phyloP scores from a whole-genome alignment of 2,329 filamentous ascomycete species.

The Westerdykella aurantiaca region DNA sequence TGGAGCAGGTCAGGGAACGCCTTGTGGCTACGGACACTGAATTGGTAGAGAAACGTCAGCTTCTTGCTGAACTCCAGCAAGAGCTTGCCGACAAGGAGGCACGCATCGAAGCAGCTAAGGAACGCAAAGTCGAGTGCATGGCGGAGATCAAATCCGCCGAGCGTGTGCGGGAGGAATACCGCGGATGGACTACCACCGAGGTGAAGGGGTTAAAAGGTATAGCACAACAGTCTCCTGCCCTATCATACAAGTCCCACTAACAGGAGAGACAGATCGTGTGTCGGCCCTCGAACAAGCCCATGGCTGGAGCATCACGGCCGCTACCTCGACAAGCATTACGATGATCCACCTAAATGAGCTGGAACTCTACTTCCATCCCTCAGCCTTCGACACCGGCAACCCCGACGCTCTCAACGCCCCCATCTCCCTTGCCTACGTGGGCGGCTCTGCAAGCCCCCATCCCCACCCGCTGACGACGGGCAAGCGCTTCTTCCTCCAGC shows the following conservation, averaged over 20 bases:
- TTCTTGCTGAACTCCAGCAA: constrained; percentile 60
- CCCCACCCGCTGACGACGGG: constrained; percentile 56
- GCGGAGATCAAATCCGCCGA: constrained; percentile 78
- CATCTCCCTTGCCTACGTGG: constrained; percentile 68
- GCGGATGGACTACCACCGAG: constrained; percentile 81
- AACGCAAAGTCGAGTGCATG: constrained; percentile 63
- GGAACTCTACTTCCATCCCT: constrained; percentile 65
- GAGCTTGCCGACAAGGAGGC: constrained; percentile 63
- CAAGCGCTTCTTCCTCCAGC: constrained; percentile 69
- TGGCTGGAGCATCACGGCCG: constrained; percentile 65
- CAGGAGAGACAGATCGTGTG: constrained; percentile 51
- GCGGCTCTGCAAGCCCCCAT: constrained; percentile 50
- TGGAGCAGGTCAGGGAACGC: constrained; percentile 65
- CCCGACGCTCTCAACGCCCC: constrained; percentile 40
- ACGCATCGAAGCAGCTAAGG: constrained; percentile 56
- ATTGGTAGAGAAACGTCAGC: constrained; percentile 61
- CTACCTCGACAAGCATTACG: constrained; percentile 57
- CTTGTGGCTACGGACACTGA: constrained; percentile 61
- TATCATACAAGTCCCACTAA: constrained; percentile 32
- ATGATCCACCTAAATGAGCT: constrained; percentile 69
- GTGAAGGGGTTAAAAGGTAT: constrained; percentile 72
- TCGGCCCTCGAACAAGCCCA: constrained; percentile 59
- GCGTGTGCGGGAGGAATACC: constrained; percentile 75
- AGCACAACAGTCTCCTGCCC: constrained; percentile 10
- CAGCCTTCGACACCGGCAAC: constrained; percentile 49